These are phyloP conservation scores for Dillenia suffruticosa DNA, from an alignment of 164 flowering plant species.

Conservation along the genomic window DNA sequence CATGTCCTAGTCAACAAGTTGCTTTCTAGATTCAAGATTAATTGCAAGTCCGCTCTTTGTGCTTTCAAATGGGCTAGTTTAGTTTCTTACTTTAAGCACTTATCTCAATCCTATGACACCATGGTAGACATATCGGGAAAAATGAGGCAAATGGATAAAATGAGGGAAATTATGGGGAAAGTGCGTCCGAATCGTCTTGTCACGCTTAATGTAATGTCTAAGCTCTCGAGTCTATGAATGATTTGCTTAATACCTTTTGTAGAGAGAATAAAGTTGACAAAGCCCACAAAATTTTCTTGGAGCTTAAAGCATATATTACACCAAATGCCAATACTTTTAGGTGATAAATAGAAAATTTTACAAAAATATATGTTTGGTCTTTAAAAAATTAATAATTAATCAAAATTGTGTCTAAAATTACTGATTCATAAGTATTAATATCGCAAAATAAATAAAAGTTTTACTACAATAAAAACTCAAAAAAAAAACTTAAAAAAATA, in stretches of 20 bases:
- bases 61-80: slow-evolving; percentile 59
- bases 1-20: slow-evolving; percentile 28
- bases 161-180: slow-evolving; percentile 49
- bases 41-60: slow-evolving; percentile 79
- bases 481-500: no score
- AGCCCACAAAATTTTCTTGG: slow-evolving; percentile 58
- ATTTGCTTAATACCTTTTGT: no score
- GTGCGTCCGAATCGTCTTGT: slow-evolving; percentile 16
- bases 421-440: no score
- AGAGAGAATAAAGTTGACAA: slow-evolving; percentile 42
- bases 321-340: slow-evolving; percentile 55
- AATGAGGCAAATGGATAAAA: slow-evolving; percentile 51
- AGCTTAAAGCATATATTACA: slow-evolving; percentile 49
- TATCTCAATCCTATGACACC: slow-evolving; percentile 41
- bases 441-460: no score
- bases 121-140: slow-evolving; percentile 78
- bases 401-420: no score
- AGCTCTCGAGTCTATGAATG: slow-evolving; percentile 8
- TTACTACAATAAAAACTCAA: no score
- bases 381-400: no score
- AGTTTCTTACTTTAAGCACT: slow-evolving; percentile 28
- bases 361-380: no score
- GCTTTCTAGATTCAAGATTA: slow-evolving; percentile 24
- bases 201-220: slow-evolving; percentile 1
- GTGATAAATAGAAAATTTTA: no score